Base-by-base conservation (phyloP, 1,139 yeast genomes). In the Pichia sp. region DNA sequence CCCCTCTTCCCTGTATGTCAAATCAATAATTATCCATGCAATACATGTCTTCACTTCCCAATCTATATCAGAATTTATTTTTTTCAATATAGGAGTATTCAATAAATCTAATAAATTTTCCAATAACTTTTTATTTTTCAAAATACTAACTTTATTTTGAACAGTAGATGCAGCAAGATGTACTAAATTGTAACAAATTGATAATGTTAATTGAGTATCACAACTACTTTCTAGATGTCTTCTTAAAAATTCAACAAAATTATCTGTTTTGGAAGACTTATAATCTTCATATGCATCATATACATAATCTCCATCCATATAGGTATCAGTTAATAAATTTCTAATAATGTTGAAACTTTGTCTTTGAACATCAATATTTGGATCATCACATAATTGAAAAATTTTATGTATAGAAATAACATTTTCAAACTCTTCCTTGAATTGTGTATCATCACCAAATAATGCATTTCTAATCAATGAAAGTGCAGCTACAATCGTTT, bases 261-360 rank as follows among this genome's bases (percentile, higher is more conserved):
- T 62, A 0, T 58, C 53, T 8, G 66, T 63, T 16, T 57, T 59
- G n/a, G 24, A 22, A 9, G 9, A 27, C 12, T 33, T 42, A 30
- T 27, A 40, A n/a, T 30, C 12, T 25, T 36, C 20, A 34, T 67
- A 63, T 56, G 61, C 62, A n/a, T 59, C 61, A 43, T 76, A 59
- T 10, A 76, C 55, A 33, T 62, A 56, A 41, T 67, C 68, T 2
- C 76, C 70, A 49, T 80, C 77, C 37, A 69, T 68, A 24, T 76
- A 68, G 3, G 85, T 75, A n/a, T 81, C 78, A 33, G 89, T 80
- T 0, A 90, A 76, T 41, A 84, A 65, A 59, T 89, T 89, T 48
- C 96, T 68, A 41, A 89, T 60, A n/a, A 86, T 74, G 53, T 81
- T 87, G 59, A 87, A 78, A 16, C 81, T 73, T 55, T 78, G 82